Evolutionary conservation across 2,329 filamentous ascomycete species (phyloP).

Genomic region (Pyrenophora teres): DNA sequence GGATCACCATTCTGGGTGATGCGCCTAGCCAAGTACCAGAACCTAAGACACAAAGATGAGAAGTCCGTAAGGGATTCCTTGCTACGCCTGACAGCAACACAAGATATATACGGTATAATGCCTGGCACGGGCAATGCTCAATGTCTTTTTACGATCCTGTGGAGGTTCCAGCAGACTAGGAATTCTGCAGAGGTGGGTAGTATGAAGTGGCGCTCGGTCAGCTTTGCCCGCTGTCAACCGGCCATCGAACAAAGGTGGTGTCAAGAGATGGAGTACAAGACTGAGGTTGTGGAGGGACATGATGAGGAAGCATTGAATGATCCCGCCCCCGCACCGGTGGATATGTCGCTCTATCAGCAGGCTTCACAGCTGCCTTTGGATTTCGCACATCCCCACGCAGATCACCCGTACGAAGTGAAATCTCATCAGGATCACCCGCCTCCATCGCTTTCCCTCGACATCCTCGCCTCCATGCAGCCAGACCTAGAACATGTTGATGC

Average conservation of each 20-base stretch:
- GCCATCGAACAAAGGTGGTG: slow-evolving; percentile 18
- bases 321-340: slow-evolving; percentile 1
- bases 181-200: slow-evolving; percentile 32
- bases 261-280: slow-evolving; percentile 16
- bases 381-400: slow-evolving; percentile 11
- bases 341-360: slow-evolving; percentile 21
- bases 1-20: slow-evolving; percentile 53
- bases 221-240: slow-evolving; percentile 18
- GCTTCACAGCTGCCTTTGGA: slow-evolving; percentile 18
- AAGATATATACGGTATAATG: slow-evolving; percentile 49
- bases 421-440: slow-evolving; percentile 19
- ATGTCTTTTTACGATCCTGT: slow-evolving; percentile 45
- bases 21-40: slow-evolving; percentile 40
- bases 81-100: slow-evolving; percentile 47
- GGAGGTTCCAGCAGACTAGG: slow-evolving; percentile 44
- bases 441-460: slow-evolving; percentile 35
- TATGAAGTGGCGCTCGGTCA: slow-evolving; percentile 44
- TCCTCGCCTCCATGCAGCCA: slow-evolving; percentile 26
- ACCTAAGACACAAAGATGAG: slow-evolving; percentile 24
- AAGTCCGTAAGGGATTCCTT: slow-evolving; percentile 40
- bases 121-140: slow-evolving; percentile 29
- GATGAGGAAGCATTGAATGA: slow-evolving; percentile 2
- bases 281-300: slow-evolving; percentile 6
- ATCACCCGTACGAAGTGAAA: slow-evolving; percentile 23
- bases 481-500: slow-evolving; percentile 32